Conservation (phyloP, 2,329 filamentous ascomycete genomes). For the Sordariomycetes sp. region DNA sequence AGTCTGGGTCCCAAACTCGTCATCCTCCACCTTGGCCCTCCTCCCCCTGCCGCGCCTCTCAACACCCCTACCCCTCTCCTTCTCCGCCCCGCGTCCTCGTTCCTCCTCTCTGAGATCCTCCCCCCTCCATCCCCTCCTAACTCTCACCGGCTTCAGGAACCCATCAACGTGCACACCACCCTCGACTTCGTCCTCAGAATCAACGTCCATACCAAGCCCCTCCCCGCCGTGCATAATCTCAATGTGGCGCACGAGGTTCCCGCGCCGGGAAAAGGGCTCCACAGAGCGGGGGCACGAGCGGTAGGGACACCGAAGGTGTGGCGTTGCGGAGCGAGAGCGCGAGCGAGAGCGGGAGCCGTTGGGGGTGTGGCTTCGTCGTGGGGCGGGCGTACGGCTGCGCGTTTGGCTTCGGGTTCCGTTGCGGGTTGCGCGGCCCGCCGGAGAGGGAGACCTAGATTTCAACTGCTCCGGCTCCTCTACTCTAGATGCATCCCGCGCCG, state of each 20-base stretch:
- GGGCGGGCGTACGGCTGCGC: neutral
- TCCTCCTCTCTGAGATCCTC: slow-evolving; percentile 14
- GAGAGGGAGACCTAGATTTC: slow-evolving; percentile 6
- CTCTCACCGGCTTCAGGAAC: slow-evolving; percentile 44
- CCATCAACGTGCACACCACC: slow-evolving; percentile 58
- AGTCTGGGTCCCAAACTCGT: neutral
- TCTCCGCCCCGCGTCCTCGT: slow-evolving; percentile 2
- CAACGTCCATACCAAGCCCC: slow-evolving; percentile 17
- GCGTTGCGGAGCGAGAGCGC: slow-evolving; percentile 4
- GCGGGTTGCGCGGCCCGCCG: slow-evolving; percentile 3
- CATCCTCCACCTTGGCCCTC: neutral
- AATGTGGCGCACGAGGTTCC: slow-evolving; percentile 24
- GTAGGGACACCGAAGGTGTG: slow-evolving; percentile 22
- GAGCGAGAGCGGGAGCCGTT: slow-evolving; percentile 3
- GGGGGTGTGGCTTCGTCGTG: neutral
- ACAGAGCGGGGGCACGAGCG: slow-evolving; percentile 20
- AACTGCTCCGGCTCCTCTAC: neutral
- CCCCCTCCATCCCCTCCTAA: slow-evolving; percentile 31
- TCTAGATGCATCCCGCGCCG: neutral
- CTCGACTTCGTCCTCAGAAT: slow-evolving; percentile 37
- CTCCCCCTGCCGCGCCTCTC: neutral
- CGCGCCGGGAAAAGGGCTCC: slow-evolving; percentile 19
- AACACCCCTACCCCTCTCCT: slow-evolving; percentile 6
- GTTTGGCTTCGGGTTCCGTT: neutral
- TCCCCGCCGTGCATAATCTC: slow-evolving; percentile 21